These are phyloP conservation scores for Citrus glauca DNA, from an alignment of 345 rosid species.

Conservation along the genomic window DNA sequence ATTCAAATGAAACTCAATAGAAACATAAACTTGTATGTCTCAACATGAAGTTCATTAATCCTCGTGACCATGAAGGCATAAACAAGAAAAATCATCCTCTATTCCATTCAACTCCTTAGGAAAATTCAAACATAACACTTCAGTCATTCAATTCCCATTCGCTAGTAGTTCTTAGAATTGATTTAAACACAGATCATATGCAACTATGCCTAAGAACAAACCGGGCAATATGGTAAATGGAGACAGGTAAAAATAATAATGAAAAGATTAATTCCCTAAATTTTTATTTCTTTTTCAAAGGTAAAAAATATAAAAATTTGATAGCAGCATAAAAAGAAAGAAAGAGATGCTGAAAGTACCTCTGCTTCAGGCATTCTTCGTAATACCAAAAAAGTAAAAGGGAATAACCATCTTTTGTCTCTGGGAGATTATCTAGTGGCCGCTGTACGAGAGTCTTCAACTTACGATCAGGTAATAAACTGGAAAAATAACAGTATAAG, in stretches of 20 bases:
- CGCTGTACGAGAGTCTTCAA: constrained; percentile 84
- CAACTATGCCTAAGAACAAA: not conserved
- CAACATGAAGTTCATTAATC: not conserved
- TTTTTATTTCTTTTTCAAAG: not conserved
- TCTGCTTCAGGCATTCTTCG: constrained; percentile 95
- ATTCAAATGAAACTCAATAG: not conserved
- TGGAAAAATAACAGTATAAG: constrained; percentile 20
- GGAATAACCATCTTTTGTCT: constrained; percentile 87
- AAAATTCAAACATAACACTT: not conserved
- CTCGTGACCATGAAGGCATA: not conserved
- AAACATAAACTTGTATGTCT: not conserved
- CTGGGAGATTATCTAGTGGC: constrained; percentile 66
- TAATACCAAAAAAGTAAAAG: constrained; percentile 94
- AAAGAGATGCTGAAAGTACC: constrained; percentile 35
- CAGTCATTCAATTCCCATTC: not conserved
- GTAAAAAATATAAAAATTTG: not conserved
- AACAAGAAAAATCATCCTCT: not conserved
- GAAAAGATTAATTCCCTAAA: not conserved
- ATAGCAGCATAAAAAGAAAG: not conserved
- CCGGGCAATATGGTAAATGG: not conserved
- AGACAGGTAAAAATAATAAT: not conserved
- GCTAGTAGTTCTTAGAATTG: not conserved
- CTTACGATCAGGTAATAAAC: constrained; percentile 92
- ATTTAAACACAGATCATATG: not conserved
- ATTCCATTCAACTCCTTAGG: not conserved